Base-by-base conservation (phyloP, 75 land plant species). In the Ceratopteris richardii region DNA sequence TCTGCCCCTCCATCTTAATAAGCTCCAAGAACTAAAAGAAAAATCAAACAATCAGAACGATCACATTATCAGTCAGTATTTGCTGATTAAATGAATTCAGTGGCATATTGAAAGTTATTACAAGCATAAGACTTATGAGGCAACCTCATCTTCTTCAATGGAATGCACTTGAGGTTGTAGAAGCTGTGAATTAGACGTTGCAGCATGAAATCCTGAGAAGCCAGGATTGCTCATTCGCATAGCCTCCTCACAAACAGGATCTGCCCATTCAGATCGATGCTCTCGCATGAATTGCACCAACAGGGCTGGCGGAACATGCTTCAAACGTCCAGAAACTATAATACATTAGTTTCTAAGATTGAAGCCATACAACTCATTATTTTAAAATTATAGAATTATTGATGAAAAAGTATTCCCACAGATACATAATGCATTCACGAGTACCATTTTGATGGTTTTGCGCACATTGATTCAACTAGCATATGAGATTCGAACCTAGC, bases 251-350 rank as follows among this genome's bases (percentile, higher is more conserved):
- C 87, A 70, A 18, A 61, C 80, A 41, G 65, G 73, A 57, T 91
- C 92, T 30, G 88, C 97, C 97, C 97, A 91, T 66, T 91, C 97
- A 51, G 97, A 87, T 48, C 97, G 75, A 63, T 91, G 97, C 63
- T 87, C 97, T 25, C 97, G 60, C 43, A 91, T 36, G 53, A 87
- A 91, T 23, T 88, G 80, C 13, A 91, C 68, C 46, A 91, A 80
- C 29, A 86, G 57, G 42, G 97, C 83, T 31, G 97, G 97, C 59
- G 97, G 82, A 17, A 90, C 86, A 65, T 86, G 83, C 96, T 90
- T 77, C 75, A 67, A n/a, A n/a, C n/a, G n/a, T n/a, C n/a, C n/a
- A n/a, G n/a, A n/a, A n/a, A n/a, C n/a, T n/a, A n/a, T n/a, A n/a
- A n/a, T n/a, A 64, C 48, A 36, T 20, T 31, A 37, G 31, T 24